Evolutionary conservation across 192 early-diverging fungal genomes (phyloP).

Genomic region (Geranomyces variabilis): DNA sequence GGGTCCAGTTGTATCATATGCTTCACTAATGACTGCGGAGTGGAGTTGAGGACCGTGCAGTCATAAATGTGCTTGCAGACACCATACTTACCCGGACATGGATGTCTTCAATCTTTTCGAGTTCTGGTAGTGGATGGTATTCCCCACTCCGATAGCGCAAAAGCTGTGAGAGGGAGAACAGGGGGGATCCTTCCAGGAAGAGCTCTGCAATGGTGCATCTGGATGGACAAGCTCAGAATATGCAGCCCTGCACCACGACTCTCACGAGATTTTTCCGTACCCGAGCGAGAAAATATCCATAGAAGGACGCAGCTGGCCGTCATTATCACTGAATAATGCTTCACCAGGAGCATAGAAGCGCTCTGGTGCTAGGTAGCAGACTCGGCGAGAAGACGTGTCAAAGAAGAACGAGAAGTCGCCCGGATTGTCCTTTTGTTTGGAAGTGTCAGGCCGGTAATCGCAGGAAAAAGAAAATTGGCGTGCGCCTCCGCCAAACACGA

Average conservation of each 20-base stretch:
- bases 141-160: conserved; percentile 85
- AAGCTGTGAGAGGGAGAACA: conserved; percentile 91
- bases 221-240: conserved; percentile 51
- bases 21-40: conserved; percentile 70
- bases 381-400: conserved; percentile 84
- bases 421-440: conserved; percentile 76
- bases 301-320: conserved; percentile 55
- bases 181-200: conserved; percentile 87
- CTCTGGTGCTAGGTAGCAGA: conserved; percentile 95
- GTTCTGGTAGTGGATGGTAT: conserved; percentile 67
- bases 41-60: too few relatives aligned
- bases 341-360: conserved; percentile 80
- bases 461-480: conserved; percentile 9
- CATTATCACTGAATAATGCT: conserved; percentile 35
- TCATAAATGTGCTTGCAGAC: conserved; percentile 5
- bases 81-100: conserved; percentile 64
- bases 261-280: conserved; percentile 42
- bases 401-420: conserved; percentile 97
- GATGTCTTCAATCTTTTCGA: conserved; percentile 82
- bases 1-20: conserved; percentile 92
- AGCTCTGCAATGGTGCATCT: conserved; percentile 84
- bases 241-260: not conserved
- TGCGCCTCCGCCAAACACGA: not conserved
- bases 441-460: not conserved
- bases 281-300: conserved; percentile 98